Conservation (phyloP, 768 basidiomycete species). For the Hypholoma sublateritium region DNA sequence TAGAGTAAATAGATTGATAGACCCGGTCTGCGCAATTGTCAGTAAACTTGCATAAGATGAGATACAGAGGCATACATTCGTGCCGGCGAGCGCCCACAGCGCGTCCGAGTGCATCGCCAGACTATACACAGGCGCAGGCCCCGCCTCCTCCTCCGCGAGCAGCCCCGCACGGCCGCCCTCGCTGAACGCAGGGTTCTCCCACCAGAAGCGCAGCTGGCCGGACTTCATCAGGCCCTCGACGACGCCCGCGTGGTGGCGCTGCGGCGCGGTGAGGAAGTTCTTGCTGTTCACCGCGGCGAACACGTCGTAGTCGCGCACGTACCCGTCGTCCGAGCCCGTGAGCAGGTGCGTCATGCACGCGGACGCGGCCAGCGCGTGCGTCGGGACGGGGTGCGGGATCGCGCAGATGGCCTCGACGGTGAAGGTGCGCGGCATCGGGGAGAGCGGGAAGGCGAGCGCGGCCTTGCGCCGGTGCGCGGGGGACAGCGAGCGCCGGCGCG, state of each 20-base stretch:
- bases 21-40: slow-evolving; percentile 61
- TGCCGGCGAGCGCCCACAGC: slow-evolving; percentile 88
- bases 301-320: slow-evolving; percentile 90
- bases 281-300: slow-evolving; percentile 88
- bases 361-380: slow-evolving; percentile 85
- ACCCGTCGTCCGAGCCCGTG: slow-evolving; percentile 93
- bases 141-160: slow-evolving; percentile 46
- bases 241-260: slow-evolving; percentile 84
- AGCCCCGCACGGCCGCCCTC: slow-evolving; percentile 25
- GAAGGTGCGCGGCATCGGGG: slow-evolving; percentile 56
- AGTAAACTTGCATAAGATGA: slow-evolving; percentile 1
- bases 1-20: slow-evolving; percentile 90
- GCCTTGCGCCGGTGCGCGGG: slow-evolving; percentile 32
- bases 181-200: slow-evolving; percentile 67
- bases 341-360: slow-evolving; percentile 85
- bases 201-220: slow-evolving; percentile 86
- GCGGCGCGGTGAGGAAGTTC: slow-evolving; percentile 82
- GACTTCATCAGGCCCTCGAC: slow-evolving; percentile 92
- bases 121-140: slow-evolving; percentile 80
- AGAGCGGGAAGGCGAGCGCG: slow-evolving; percentile 49
- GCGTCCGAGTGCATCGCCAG: slow-evolving; percentile 92
- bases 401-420: slow-evolving; percentile 91
- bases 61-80: slow-evolving; percentile 56
- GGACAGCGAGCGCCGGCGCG: slow-evolving; percentile 30
- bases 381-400: slow-evolving; percentile 85